These are phyloP conservation scores for Sclerotinia sclerotiorum DNA, from an alignment of 2,329 filamentous ascomycete species.

Conservation along the genomic window DNA sequence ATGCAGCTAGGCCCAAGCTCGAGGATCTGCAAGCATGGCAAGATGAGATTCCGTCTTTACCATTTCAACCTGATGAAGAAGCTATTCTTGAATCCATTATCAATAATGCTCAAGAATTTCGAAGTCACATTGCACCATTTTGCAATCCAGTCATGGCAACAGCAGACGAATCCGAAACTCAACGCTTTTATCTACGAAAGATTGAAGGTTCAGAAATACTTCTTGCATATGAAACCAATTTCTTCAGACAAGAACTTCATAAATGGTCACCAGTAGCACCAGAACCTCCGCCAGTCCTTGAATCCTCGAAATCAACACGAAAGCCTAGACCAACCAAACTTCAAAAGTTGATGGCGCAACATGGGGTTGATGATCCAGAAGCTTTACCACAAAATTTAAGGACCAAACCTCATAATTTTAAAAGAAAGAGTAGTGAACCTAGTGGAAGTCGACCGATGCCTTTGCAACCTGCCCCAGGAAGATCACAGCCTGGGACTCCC, in stretches of 20 bases:
- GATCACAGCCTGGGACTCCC: slow-evolving; percentile 38
- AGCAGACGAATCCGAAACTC: slow-evolving; percentile 80
- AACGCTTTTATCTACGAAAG: slow-evolving; percentile 94
- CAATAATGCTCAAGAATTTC: slow-evolving; percentile 78
- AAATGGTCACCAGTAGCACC: slow-evolving; percentile 91
- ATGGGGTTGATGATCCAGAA: slow-evolving; percentile 86
- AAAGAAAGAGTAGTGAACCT: slow-evolving; percentile 40
- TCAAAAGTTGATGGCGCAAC: slow-evolving; percentile 87
- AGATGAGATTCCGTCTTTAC: slow-evolving; percentile 74
- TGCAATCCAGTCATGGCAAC: slow-evolving; percentile 81
- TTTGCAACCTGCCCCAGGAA: slow-evolving; percentile 39
- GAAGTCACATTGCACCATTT: slow-evolving; percentile 75
- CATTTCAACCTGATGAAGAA: slow-evolving; percentile 96
- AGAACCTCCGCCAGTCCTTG: slow-evolving; percentile 78
- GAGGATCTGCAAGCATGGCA: slow-evolving; percentile 85
- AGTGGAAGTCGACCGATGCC: slow-evolving; percentile 34
- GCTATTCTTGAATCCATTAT: slow-evolving; percentile 83
- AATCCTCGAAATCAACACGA: slow-evolving; percentile 85
- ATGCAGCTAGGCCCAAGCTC: slow-evolving; percentile 90
- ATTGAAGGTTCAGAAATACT: slow-evolving; percentile 96
- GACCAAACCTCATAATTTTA: slow-evolving; percentile 40
- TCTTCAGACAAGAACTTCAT: slow-evolving; percentile 92
- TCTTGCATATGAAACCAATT: slow-evolving; percentile 91
- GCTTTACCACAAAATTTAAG: slow-evolving; percentile 72
- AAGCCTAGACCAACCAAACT: slow-evolving; percentile 96